Evolutionary conservation across 352 stramenopile genomes (phyloP).

Genomic region (Globisporangium abappressorium): DNA sequence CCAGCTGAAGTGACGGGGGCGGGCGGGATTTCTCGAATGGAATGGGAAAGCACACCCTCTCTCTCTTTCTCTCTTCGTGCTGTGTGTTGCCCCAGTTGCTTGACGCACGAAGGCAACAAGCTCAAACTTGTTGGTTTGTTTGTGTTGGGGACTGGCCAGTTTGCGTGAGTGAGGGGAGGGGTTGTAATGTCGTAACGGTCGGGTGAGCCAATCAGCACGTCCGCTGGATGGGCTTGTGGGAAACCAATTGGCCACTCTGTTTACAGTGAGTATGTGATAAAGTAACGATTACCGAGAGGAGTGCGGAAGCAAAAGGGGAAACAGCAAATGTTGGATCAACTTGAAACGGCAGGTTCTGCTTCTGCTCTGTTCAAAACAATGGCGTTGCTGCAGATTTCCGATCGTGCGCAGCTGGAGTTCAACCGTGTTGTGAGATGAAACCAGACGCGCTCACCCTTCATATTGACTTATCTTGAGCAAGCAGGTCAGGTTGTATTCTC

Average conservation of each 20-base stretch:
- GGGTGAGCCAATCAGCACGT: neutral
- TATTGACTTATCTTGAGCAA: neutral
- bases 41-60: neutral
- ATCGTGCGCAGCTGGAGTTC: neutral
- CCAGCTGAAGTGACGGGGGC: neutral
- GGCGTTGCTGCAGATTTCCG: slow-evolving; percentile 1
- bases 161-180: neutral
- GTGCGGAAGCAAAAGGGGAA: neutral
- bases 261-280: neutral
- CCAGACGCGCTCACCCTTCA: neutral
- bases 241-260: neutral
- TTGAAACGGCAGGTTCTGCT: neutral
- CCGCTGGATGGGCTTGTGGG: neutral
- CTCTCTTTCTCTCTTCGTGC: neutral
- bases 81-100: neutral
- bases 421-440: neutral
- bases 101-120: no score
- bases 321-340: neutral
- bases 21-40: slow-evolving; percentile 11
- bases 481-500: neutral
- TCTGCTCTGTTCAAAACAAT: neutral
- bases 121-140: no score
- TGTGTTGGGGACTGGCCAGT: neutral
- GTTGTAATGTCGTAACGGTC: neutral
- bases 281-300: neutral